These are phyloP conservation scores for Acanthamoeba culbertsoni DNA, from an alignment of 208 protist species.

Conservation along the genomic window DNA sequence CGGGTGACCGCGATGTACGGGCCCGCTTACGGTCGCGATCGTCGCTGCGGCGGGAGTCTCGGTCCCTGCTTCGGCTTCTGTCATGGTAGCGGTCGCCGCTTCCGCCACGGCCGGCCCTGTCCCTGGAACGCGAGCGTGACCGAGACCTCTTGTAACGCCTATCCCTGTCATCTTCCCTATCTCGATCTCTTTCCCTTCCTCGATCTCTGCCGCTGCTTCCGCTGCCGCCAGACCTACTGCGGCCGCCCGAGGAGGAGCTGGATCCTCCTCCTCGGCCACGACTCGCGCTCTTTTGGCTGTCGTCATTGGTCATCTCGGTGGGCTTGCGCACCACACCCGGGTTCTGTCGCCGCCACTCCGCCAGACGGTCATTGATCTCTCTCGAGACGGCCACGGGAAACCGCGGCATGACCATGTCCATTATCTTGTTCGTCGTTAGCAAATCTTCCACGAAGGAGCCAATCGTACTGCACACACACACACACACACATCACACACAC, in stretches of 20 bases:
- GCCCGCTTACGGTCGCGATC: slow-evolving; percentile 6
- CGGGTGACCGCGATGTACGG: neutral
- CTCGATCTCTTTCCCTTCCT: neutral
- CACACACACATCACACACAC: neutral
- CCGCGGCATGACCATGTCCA: slow-evolving; percentile 64
- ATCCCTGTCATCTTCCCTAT: neutral
- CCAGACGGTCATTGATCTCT: slow-evolving; percentile 62
- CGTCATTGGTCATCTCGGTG: neutral
- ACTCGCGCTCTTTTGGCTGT: neutral
- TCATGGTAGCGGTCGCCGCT: neutral
- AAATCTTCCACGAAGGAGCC: slow-evolving; percentile 60
- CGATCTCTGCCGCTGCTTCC: neutral
- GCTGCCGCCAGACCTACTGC: neutral
- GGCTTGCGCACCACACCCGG: neutral
- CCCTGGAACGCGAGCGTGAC: neutral
- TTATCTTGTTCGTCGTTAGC: slow-evolving; percentile 62
- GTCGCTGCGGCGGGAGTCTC: neutral
- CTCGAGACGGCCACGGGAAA: slow-evolving; percentile 68
- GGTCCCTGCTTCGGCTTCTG: neutral
- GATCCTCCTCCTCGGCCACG: neutral
- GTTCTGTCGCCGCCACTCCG: slow-evolving; percentile 41
- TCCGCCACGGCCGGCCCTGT: neutral
- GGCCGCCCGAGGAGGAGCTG: no score
- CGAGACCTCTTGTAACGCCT: neutral
- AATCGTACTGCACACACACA: slow-evolving; percentile 44